A percentile compares a stretch with the other conserved stretches of the same genome.
phyloP scores from a whole-genome alignment of 2,329 filamentous ascomycete species.

The Fusarium concolor region DNA sequence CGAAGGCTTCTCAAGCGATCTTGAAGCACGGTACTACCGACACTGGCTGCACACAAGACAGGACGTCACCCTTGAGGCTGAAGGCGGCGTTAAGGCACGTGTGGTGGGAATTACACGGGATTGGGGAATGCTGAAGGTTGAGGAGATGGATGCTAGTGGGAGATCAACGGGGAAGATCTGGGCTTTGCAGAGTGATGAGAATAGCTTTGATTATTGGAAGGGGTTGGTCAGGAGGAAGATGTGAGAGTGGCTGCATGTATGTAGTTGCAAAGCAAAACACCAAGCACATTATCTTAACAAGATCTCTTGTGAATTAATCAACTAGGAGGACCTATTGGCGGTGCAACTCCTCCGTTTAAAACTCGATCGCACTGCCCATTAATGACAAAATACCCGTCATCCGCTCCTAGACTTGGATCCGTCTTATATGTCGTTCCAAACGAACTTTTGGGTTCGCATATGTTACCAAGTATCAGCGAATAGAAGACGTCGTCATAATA shows the following conservation, averaged over 20 bases:
- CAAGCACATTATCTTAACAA: not conserved
- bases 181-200: slow-evolving; percentile 93
- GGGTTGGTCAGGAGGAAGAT: slow-evolving; percentile 86
- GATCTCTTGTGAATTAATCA: not conserved
- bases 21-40: slow-evolving; percentile 82
- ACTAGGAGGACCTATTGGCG: not conserved
- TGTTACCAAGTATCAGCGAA: too few species aligned
- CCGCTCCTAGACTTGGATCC: too few species aligned
- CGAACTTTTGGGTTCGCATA: too few species aligned
- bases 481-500: too few species aligned
- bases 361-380: too few species aligned
- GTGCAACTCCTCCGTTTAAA: too few species aligned
- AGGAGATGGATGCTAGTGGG: slow-evolving; percentile 82
- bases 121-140: slow-evolving; percentile 86
- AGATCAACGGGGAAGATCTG: slow-evolving; percentile 80
- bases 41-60: slow-evolving; percentile 88
- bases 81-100: slow-evolving; percentile 78
- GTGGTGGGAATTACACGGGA: slow-evolving; percentile 92
- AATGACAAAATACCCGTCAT: too few species aligned
- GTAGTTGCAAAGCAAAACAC: too few species aligned
- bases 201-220: slow-evolving; percentile 97
- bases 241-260: too few species aligned
- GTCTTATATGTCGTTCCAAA: too few species aligned
- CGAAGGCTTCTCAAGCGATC: slow-evolving; percentile 76
- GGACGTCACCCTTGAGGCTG: slow-evolving; percentile 79